These are phyloP conservation scores for Endotrypanum monterogeii DNA, from an alignment of 208 protist genomes.

Conservation along the genomic window DNA sequence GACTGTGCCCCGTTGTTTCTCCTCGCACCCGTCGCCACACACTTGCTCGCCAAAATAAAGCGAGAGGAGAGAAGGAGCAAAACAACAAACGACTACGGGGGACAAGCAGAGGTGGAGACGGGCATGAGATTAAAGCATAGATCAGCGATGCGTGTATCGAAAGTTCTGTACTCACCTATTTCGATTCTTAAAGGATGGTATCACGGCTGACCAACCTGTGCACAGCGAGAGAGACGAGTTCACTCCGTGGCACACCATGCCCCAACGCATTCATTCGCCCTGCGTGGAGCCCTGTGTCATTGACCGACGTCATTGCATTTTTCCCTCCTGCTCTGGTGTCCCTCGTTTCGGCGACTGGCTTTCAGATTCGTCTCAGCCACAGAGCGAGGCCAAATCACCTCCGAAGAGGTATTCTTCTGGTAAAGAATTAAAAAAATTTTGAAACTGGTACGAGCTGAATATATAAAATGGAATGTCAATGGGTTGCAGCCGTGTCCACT, in stretches of 20 bases:
- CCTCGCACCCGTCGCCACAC: not conserved
- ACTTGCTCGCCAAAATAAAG: no score
- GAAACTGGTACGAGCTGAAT: conserved; percentile 82
- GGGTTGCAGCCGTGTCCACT: conserved; percentile 88
- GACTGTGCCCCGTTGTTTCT: not conserved
- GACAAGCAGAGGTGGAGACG: no score
- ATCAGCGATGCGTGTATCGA: no score
- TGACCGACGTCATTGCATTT: not conserved
- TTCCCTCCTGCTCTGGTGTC: not conserved
- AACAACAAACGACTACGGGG: no score
- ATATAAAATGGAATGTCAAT: conserved; percentile 85
- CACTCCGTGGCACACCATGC: not conserved
- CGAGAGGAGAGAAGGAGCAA: not conserved
- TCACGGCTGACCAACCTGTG: no score
- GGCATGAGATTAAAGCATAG: no score
- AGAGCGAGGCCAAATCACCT: conserved; percentile 72
- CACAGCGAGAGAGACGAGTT: no score
- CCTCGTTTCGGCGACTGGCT: not conserved
- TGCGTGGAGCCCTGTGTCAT: not conserved
- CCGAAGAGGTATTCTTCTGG: conserved; percentile 78
- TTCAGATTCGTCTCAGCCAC: conserved; percentile 29
- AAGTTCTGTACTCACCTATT: no score
- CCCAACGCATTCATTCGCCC: not conserved
- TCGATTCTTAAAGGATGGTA: no score
- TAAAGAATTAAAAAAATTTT: conserved; percentile 75